Base-by-base conservation (phyloP, 805 yeast species). In the Schizosaccharomyces osmophilus region DNA sequence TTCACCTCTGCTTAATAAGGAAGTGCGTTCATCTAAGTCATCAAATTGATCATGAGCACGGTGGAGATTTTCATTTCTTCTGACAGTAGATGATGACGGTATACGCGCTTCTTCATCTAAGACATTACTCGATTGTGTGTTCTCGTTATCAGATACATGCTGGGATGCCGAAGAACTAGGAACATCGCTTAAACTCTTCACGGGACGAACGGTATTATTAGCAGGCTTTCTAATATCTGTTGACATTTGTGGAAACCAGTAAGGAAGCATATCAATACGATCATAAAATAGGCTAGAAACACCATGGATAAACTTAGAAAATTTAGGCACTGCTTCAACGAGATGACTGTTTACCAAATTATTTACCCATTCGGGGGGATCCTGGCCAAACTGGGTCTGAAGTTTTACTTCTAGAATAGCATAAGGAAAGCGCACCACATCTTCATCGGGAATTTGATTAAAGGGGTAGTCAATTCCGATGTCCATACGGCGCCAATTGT, bases 391-490 rank as follows among this genome's bases (percentile, higher is more conserved):
- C 75, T 93, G 97, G 3, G 99, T 93, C 73, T 93, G 98, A 65
- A 93, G 78, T 73, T 93, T 93, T 63, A 93, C 98, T 75, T 93
- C 99, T 67, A 93, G 77, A 54, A 93, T 96, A 1, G 98, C 98
- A 72, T 93, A 93, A 3, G 98, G 98, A 74, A 93, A 93, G 68
- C 96, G 78, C 69, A 90, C 90, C 61, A 86, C 81, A 69, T 93
- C 98, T 64, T 78, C 77, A 54, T 85, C 90, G 3, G 89, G 81
- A 62, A 93, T 77, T 72, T 90, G 95, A 62, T 75, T 73, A 72
- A 93, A 93, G 55, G 99, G 99, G 81, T 82, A 93, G 73, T 93
- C 95, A 43, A 93, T 93, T 59, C 98, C 99, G 70, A 93, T 93
- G 72, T 93, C 98, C 83, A 83, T 88, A 73, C 99, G 82, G 75